Conservation (phyloP, 2,329 filamentous ascomycete genomes). For the Cladosporium velox region DNA sequence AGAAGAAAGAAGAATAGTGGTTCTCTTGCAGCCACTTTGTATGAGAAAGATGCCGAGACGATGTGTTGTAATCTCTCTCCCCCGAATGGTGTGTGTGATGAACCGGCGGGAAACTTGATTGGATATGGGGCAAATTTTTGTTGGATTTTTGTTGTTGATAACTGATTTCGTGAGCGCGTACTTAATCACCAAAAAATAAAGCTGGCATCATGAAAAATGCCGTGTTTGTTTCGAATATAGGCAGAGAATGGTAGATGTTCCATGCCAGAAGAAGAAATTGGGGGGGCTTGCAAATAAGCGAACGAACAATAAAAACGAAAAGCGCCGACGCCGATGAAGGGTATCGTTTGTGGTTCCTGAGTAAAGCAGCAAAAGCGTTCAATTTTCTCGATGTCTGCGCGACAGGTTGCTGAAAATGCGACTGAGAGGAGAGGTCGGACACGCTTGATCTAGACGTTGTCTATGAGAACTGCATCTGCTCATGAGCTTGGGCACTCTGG, state of each 20-base stretch:
- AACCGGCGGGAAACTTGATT: background rate
- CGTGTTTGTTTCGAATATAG: constrained; percentile 11
- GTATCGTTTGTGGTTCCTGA: constrained; percentile 16
- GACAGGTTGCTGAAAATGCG: background rate
- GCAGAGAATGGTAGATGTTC: constrained; percentile 16
- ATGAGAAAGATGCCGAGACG: background rate
- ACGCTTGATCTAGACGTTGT: background rate
- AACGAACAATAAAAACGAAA: background rate
- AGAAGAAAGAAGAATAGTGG: background rate
- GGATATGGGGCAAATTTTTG: background rate
- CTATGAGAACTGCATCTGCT: constrained; percentile 1
- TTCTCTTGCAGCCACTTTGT: background rate
- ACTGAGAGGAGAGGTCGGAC: constrained; percentile 1
- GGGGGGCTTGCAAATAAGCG: background rate
- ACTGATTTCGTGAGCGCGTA: constrained; percentile 10
- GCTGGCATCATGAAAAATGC: background rate
- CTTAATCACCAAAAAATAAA: background rate
- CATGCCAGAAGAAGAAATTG: constrained; percentile 6
- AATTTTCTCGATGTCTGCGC: background rate
- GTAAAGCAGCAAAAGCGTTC: constrained; percentile 1
- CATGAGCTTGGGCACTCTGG: background rate
- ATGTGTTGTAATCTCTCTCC: background rate
- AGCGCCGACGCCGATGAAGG: constrained; percentile 20
- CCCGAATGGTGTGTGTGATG: background rate
- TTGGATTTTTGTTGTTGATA: constrained; percentile 12